phyloP scores from a whole-genome alignment of 148 eudicot species.

The Tetragonia tetragonoides region DNA sequence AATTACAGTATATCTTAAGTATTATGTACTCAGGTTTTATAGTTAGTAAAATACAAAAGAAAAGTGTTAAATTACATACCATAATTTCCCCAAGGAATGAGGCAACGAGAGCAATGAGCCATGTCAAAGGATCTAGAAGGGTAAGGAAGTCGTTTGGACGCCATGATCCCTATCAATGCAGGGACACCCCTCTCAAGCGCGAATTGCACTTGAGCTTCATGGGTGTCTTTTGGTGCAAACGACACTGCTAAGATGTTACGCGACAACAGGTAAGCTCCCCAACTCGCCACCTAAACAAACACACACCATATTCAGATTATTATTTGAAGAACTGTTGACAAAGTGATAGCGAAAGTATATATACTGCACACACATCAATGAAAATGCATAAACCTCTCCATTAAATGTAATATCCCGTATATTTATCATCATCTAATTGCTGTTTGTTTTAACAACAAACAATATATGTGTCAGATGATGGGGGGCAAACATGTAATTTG shows the following conservation, averaged over 20 bases:
- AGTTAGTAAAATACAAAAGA: no score
- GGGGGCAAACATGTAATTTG: constrained; percentile 14
- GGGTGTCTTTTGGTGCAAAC: constrained; percentile 93
- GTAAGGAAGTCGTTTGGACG: constrained; percentile 68
- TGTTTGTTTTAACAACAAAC: no score
- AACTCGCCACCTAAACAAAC: constrained; percentile 75
- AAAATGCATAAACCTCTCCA: no score
- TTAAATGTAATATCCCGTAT: no score
- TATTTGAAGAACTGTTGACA: neutral
- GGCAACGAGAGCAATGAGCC: constrained; percentile 98
- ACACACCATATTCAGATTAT: neutral
- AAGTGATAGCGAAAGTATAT: neutral
- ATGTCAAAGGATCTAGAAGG: constrained; percentile 87
- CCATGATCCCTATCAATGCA: constrained; percentile 76
- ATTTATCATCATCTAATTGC: no score
- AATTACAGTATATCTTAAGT: no score
- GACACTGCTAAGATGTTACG: constrained; percentile 68
- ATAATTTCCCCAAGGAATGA: constrained; percentile 77
- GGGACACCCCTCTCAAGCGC: constrained; percentile 93
- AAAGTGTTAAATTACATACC: constrained; percentile 36
- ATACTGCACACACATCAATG: neutral
- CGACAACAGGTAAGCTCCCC: constrained; percentile 74
- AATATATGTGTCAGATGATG: neutral
- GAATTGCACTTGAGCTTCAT: constrained; percentile 86
- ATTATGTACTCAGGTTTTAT: no score